Evolutionary conservation across 1,284 basidiomycete species (phyloP).

Genomic region (Kwoniella shivajii): DNA sequence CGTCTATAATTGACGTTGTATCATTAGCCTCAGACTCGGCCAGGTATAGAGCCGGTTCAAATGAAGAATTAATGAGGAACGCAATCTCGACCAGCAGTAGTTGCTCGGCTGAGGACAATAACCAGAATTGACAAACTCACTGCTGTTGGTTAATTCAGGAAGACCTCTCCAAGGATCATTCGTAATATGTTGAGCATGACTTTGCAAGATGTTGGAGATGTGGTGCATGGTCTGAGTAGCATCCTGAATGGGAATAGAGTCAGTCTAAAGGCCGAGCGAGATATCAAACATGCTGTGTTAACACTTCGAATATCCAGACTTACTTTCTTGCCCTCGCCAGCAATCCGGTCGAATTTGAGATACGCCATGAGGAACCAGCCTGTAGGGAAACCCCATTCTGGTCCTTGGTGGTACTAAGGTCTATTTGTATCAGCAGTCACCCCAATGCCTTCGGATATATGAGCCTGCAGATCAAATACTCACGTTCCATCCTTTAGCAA

Average conservation of each 20-base stretch:
- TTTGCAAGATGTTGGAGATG: slow-evolving; percentile 71
- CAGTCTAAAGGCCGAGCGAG: background rate
- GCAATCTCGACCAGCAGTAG: background rate
- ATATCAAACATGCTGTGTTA: too few species aligned
- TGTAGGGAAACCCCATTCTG: slow-evolving; percentile 89
- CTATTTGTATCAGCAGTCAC: background rate
- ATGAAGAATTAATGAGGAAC: background rate
- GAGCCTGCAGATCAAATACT: slow-evolving; percentile 19
- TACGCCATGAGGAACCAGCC: slow-evolving; percentile 95
- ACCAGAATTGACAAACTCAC: slow-evolving; percentile 27
- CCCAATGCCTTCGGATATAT: background rate
- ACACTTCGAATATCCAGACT: too few species aligned
- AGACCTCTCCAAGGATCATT: slow-evolving; percentile 85
- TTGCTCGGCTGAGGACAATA: background rate
- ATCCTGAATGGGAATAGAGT: slow-evolving; percentile 58
- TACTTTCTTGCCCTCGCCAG: slow-evolving; percentile 64
- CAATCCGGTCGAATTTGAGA: slow-evolving; percentile 73
- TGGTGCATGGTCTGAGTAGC: slow-evolving; percentile 72
- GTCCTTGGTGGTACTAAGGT: slow-evolving; percentile 59
- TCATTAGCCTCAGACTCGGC: too few species aligned
- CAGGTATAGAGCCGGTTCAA: too few species aligned
- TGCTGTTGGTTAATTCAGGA: slow-evolving; percentile 84
- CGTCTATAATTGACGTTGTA: too few species aligned
- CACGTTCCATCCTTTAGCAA: slow-evolving; percentile 86
- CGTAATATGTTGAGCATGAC: slow-evolving; percentile 70